A percentile compares a stretch with the other conserved stretches of the same genome.
These are phyloP conservation scores for Glutinoglossum americanum DNA, from an alignment of 495 filamentous ascomycete genomes.

Conservation along the genomic window DNA sequence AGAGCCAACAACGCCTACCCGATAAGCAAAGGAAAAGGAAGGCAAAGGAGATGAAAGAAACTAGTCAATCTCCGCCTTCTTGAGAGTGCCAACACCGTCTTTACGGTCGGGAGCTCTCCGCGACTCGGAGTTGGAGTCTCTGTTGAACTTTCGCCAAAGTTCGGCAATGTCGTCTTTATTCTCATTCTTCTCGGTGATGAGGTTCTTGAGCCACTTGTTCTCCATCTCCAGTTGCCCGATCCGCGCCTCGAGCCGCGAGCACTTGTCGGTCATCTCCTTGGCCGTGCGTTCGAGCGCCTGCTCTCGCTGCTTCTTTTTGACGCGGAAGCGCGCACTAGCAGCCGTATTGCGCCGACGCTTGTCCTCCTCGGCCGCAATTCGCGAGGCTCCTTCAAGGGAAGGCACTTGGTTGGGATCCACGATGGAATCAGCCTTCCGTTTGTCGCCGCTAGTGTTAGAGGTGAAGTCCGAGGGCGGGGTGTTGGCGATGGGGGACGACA, in stretches of 20 bases:
- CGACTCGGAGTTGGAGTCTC: neutral
- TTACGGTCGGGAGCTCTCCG: neutral
- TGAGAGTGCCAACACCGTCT: neutral
- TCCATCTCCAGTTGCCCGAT: slow-evolving; percentile 81
- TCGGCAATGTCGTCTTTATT: slow-evolving; percentile 17
- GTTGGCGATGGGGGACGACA: slow-evolving; percentile 3
- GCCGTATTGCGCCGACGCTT: slow-evolving; percentile 93
- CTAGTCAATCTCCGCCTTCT: neutral
- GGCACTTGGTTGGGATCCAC: slow-evolving; percentile 20
- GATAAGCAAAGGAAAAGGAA: too few species aligned
- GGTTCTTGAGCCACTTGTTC: slow-evolving; percentile 88
- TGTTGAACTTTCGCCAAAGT: slow-evolving; percentile 7
- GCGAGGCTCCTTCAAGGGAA: slow-evolving; percentile 24
- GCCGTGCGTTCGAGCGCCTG: slow-evolving; percentile 75
- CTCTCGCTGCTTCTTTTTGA: slow-evolving; percentile 99
- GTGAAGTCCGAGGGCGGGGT: slow-evolving; percentile 1
- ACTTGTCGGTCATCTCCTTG: slow-evolving; percentile 79
- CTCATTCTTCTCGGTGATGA: slow-evolving; percentile 81
- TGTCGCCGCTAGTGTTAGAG: neutral
- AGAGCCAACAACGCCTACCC: too few species aligned
- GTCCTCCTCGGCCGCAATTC: slow-evolving; percentile 81
- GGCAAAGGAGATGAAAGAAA: too few species aligned
- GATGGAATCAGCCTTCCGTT: slow-evolving; percentile 18
- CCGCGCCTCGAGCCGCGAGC: slow-evolving; percentile 51
- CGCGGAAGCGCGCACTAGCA: slow-evolving; percentile 79